These are phyloP conservation scores for Calendula officinalis DNA, from an alignment of 129 eudicot genomes.

Conservation along the genomic window DNA sequence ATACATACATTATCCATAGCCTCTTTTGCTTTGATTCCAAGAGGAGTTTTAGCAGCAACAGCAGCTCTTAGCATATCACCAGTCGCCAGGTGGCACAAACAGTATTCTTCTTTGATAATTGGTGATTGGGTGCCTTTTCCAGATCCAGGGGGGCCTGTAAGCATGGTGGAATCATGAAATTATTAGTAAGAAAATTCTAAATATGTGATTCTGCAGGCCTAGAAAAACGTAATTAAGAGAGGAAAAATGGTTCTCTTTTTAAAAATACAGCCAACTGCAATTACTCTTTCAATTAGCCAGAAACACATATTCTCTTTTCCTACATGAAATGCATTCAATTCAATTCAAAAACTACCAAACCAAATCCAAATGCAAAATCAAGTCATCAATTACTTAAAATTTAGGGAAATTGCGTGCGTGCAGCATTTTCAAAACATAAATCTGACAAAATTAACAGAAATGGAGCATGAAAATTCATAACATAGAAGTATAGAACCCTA, in stretches of 20 bases:
- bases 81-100: conserved; percentile 91
- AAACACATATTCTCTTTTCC: too few relatives aligned
- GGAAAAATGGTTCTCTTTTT: not conserved
- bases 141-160: conserved; percentile 96
- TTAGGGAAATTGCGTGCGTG: not conserved
- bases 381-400: not conserved
- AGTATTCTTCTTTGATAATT: conserved; percentile 80
- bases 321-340: too few relatives aligned
- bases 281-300: not conserved
- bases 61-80: conserved; percentile 98
- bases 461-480: not conserved
- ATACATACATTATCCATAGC: conserved; percentile 85
- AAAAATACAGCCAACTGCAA: not conserved
- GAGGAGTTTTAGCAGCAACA: conserved; percentile 94
- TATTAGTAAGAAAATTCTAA: too few relatives aligned
- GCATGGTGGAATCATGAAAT: too few relatives aligned
- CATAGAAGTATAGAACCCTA: not conserved
- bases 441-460: not conserved
- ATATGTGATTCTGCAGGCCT: too few relatives aligned
- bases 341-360: too few relatives aligned
- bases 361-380: conserved; percentile 1
- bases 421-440: conserved; percentile 13
- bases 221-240: too few relatives aligned
- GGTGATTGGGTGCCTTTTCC: conserved; percentile 99
- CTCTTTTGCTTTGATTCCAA: conserved; percentile 84